Percentiles rank a stretch among this genome's conserved stretches.
phyloP scores from a whole-genome alignment of 257 asterid genomes.

The Hygrophila difformis region DNA sequence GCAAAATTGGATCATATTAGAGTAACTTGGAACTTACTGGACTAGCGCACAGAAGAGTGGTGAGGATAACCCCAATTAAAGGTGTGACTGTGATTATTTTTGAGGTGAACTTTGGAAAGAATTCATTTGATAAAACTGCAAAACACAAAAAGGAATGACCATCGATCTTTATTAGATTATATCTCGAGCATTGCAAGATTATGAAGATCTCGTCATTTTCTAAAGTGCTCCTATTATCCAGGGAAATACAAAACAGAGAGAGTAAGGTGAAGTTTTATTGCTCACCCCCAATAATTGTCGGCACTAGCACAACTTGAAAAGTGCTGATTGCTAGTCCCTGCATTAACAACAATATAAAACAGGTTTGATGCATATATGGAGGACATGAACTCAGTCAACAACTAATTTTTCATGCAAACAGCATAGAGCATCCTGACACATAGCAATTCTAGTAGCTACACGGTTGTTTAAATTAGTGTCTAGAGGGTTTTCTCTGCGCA shows the following conservation, averaged over 20 bases:
- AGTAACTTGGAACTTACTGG: conserved; percentile 58
- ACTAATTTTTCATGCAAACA: background rate
- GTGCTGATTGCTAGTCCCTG: conserved; percentile 98
- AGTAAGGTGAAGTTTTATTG: conserved; percentile 12
- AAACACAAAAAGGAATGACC: conserved; percentile 22
- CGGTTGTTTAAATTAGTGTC: conserved; percentile 3
- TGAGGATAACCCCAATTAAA: conserved; percentile 77
- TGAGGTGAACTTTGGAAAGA: conserved; percentile 85
- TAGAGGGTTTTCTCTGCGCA: background rate
- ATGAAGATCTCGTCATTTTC: no score
- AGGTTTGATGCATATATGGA: conserved; percentile 2
- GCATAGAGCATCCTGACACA: background rate
- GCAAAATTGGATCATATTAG: background rate
- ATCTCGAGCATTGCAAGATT: no score
- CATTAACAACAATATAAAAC: conserved; percentile 9
- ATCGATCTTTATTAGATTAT: no score
- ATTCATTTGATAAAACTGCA: conserved; percentile 80
- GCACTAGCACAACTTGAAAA: conserved; percentile 91
- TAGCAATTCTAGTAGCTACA: conserved; percentile 9
- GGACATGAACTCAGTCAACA: conserved; percentile 12
- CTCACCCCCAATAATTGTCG: conserved; percentile 93
- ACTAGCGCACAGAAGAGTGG: conserved; percentile 97
- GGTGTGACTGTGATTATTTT: conserved; percentile 73
- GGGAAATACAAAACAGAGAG: no score
- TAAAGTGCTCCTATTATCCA: no score